phyloP scores from a whole-genome alignment of 768 basidiomycete genomes.

The Rhizopogon salebrosus region DNA sequence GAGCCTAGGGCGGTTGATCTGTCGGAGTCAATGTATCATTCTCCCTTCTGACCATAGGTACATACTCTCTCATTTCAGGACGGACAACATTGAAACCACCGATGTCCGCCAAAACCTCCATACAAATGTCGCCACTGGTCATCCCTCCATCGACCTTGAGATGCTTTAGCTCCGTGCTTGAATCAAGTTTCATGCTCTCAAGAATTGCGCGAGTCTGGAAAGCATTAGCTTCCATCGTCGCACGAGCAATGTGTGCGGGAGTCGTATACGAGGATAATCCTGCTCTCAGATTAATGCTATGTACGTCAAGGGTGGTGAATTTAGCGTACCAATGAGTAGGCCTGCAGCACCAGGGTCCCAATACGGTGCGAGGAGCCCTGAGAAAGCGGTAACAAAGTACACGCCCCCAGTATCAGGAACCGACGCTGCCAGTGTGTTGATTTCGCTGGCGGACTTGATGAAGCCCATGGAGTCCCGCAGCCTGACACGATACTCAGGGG shows the following conservation, averaged over 20 bases:
- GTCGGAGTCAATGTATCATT: constrained; percentile 1
- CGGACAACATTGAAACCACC: constrained; percentile 90
- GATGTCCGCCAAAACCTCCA: constrained; percentile 82
- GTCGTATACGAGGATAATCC: constrained; percentile 85
- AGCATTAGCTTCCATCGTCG: constrained; percentile 93
- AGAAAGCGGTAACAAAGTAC: constrained; percentile 96
- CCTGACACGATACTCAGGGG: constrained; percentile 33
- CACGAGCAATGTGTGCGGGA: constrained; percentile 89
- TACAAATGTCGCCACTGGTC: constrained; percentile 89
- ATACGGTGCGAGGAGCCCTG: constrained; percentile 92
- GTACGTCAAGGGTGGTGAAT: background rate
- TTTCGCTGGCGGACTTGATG: constrained; percentile 74
- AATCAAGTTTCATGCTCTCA: constrained; percentile 92
- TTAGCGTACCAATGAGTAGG: constrained; percentile 61
- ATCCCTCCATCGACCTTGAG: constrained; percentile 98
- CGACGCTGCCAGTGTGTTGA: constrained; percentile 77
- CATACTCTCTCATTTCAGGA: constrained; percentile 95
- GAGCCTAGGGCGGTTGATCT: constrained; percentile 95
- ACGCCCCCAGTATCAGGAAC: constrained; percentile 81
- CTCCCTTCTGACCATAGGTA: constrained; percentile 9
- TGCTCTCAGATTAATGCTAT: constrained; percentile 14
- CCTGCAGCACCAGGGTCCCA: constrained; percentile 95
- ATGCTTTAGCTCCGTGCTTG: constrained; percentile 69
- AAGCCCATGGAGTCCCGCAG: constrained; percentile 85
- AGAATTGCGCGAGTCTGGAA: constrained; percentile 95